Percentiles rank a stretch among this genome's conserved stretches.
These are phyloP conservation scores for Xanthoconium purpureum DNA, from an alignment of 768 basidiomycete genomes.

Conservation along the genomic window DNA sequence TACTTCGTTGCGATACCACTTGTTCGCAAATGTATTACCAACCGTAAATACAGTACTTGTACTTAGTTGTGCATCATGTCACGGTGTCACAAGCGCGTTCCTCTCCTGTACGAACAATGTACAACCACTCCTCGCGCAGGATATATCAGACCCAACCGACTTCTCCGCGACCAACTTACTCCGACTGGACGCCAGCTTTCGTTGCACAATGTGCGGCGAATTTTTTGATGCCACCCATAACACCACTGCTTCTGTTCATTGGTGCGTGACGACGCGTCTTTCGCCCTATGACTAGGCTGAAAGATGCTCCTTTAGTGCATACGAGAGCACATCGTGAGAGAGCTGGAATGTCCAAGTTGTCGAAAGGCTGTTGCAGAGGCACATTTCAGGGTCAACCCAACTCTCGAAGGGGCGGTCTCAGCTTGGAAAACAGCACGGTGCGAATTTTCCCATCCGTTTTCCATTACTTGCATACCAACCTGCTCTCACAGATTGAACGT, in stretches of 20 bases:
- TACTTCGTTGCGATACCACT: neutral
- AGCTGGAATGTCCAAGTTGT: slow-evolving; percentile 73
- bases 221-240: slow-evolving; percentile 71
- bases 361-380: slow-evolving; percentile 56
- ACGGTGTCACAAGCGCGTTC: slow-evolving; percentile 22
- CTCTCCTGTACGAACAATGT: slow-evolving; percentile 24
- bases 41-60: too few species aligned
- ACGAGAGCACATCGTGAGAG: slow-evolving; percentile 50
- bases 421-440: slow-evolving; percentile 75
- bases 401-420: slow-evolving; percentile 65
- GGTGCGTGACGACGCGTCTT: slow-evolving; percentile 39
- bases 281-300: slow-evolving; percentile 3
- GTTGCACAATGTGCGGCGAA: slow-evolving; percentile 77
- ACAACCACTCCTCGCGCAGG: slow-evolving; percentile 29
- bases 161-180: slow-evolving; percentile 63
- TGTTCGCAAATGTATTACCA: too few species aligned
- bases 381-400: slow-evolving; percentile 64
- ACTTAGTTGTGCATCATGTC: slow-evolving; percentile 17
- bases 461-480: neutral
- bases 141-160: slow-evolving; percentile 65
- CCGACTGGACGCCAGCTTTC: slow-evolving; percentile 58
- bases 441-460: slow-evolving; percentile 6
- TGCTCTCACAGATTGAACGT: slow-evolving; percentile 38
- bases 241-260: slow-evolving; percentile 77
- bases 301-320: slow-evolving; percentile 54